Conservation (phyloP, 805 yeast genomes). For the Wickerhamiella dianesei region DNA sequence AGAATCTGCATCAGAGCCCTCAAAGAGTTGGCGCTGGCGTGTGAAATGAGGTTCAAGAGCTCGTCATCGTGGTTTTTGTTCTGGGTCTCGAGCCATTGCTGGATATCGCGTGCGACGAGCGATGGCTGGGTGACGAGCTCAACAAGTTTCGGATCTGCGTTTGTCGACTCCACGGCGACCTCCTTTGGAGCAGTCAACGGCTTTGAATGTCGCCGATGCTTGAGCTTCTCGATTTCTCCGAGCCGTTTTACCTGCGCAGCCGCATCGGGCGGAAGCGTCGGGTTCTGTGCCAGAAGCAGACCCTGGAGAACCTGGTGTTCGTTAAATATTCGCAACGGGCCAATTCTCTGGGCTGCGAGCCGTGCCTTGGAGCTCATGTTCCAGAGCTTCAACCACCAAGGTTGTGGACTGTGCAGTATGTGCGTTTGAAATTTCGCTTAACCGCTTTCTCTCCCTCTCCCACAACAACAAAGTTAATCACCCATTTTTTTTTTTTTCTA, state of each 20-base stretch:
- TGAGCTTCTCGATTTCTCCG: not conserved
- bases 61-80: conserved; percentile 13
- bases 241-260: not conserved
- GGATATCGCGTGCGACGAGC: conserved; percentile 16
- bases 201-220: not conserved
- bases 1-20: conserved; percentile 20
- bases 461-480: not conserved
- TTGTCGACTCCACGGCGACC: no score
- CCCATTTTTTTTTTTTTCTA: not conserved
- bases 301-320: not conserved
- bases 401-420: no score
- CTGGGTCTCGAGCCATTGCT: conserved; percentile 13
- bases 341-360: not conserved
- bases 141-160: conserved; percentile 7
- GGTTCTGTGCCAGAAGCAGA: not conserved
- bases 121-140: conserved; percentile 11
- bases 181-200: not conserved
- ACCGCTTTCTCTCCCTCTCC: not conserved
- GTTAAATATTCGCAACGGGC: not conserved
- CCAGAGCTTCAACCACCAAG: not conserved
- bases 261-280: not conserved
- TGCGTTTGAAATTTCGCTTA: not conserved
- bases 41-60: conserved; percentile 14
- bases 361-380: not conserved
- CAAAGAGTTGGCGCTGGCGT: conserved; percentile 16